Evolutionary conservation across 2,329 filamentous ascomycete species (phyloP).

Genomic region (Verticillium klebahnii): DNA sequence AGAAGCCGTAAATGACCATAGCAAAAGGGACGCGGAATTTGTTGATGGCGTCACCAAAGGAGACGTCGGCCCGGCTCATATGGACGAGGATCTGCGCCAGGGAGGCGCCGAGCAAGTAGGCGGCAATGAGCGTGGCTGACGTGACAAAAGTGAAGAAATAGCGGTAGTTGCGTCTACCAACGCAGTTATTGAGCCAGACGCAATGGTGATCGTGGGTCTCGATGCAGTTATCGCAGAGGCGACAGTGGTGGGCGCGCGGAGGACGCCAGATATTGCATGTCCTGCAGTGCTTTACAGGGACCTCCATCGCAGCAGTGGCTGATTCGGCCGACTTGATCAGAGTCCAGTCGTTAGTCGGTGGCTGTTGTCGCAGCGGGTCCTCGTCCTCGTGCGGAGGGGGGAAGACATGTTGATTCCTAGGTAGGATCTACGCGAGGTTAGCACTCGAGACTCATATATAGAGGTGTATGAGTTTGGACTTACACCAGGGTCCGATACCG

Average conservation of each 20-base stretch:
- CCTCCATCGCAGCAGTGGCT: conserved; percentile 85
- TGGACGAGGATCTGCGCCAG: conserved; percentile 79
- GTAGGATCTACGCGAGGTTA: conserved; percentile 63
- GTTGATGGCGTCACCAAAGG: conserved; percentile 64
- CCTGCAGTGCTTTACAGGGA: conserved; percentile 96
- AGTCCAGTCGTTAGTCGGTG: conserved; percentile 89
- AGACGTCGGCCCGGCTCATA: conserved; percentile 55
- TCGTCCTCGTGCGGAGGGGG: conserved; percentile 71
- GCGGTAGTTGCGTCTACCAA: conserved; percentile 94
- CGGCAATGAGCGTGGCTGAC: conserved; percentile 67
- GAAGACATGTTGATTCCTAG: conserved; percentile 85
- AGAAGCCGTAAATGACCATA: conserved; percentile 76
- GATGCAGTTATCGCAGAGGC: conserved; percentile 93
- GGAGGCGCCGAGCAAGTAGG: conserved; percentile 72
- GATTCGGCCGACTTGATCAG: conserved; percentile 77
- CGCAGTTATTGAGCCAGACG: conserved; percentile 98
- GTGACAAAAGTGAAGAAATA: conserved; percentile 94
- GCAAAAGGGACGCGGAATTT: conserved; percentile 79
- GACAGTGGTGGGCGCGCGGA: conserved; percentile 91
- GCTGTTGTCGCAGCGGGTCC: conserved; percentile 76
- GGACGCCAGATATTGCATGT: conserved; percentile 98
- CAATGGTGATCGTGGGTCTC: conserved; percentile 98
- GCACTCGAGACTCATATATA: not conserved
- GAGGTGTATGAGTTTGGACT: conserved; percentile 31
- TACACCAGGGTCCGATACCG: conserved; percentile 87